phyloP scores from a whole-genome alignment of 805 yeast genomes.

The Hanseniaspora jakobsenii region DNA sequence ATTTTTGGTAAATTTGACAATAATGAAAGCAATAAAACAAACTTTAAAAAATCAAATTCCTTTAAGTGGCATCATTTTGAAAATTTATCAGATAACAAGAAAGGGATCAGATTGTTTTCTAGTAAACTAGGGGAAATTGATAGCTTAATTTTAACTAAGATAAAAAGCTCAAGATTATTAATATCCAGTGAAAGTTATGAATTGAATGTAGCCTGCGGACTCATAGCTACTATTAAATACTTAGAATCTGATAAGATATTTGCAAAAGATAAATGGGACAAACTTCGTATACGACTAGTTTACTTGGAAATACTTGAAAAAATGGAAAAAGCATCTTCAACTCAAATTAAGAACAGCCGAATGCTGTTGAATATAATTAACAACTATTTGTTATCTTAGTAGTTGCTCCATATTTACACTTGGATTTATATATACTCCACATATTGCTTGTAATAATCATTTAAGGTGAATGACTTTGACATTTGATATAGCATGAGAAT shows the following conservation, averaged over 20 bases:
- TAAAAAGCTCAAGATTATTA: not conserved
- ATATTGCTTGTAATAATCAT: not conserved
- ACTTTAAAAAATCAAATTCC: not conserved
- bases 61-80: not conserved
- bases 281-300: conserved; percentile 1
- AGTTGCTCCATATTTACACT: too few species aligned
- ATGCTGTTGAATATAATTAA: conserved; percentile 5
- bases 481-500: conserved; percentile 8
- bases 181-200: conserved; percentile 12
- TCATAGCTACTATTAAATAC: conserved; percentile 1
- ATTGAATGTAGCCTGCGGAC: conserved; percentile 1
- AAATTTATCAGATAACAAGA: conserved; percentile 10
- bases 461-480: not conserved
- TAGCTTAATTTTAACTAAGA: not conserved
- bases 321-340: too few species aligned
- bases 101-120: conserved; percentile 6
- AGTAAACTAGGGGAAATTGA: not conserved
- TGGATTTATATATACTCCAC: not conserved
- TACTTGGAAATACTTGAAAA: not conserved
- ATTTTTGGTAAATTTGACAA: not conserved
- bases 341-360: conserved; percentile 5
- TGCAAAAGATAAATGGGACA: not conserved
- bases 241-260: not conserved
- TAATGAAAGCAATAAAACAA: too few species aligned
- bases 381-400: conserved; percentile 5